These are phyloP conservation scores for Agaricus subrufescens DNA, from an alignment of 768 basidiomycete genomes.

Conservation along the genomic window DNA sequence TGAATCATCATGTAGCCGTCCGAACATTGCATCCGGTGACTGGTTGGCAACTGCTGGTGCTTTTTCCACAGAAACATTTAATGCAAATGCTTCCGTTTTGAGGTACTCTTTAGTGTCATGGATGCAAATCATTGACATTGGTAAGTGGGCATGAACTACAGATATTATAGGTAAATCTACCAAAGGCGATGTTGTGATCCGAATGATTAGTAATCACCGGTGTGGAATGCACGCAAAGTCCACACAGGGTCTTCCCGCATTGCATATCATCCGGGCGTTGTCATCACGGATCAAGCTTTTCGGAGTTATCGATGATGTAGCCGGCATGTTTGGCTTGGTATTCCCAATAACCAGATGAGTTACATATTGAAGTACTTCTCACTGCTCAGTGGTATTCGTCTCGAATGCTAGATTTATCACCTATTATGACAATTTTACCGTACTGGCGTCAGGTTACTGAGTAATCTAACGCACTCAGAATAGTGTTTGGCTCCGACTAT, in stretches of 20 bases:
- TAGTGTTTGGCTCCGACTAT: no score
- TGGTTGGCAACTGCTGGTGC: conserved; percentile 58
- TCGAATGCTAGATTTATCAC: background rate
- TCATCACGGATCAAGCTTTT: conserved; percentile 46
- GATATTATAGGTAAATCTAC: conserved; percentile 71
- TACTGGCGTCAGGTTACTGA: no score
- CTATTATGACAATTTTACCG: no score
- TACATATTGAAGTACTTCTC: background rate
- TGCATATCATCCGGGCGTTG: conserved; percentile 26
- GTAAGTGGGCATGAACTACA: conserved; percentile 43
- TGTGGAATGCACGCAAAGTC: no score
- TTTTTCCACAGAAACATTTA: conserved; percentile 34
- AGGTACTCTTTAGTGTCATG: conserved; percentile 33
- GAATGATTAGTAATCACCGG: conserved; percentile 48
- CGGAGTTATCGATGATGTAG: conserved; percentile 49
- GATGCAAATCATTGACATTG: conserved; percentile 31
- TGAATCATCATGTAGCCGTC: background rate
- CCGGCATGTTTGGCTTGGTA: conserved; percentile 65
- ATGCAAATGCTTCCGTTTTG: conserved; percentile 28
- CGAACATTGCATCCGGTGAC: conserved; percentile 71
- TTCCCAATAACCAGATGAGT: conserved; percentile 62
- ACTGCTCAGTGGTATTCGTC: background rate
- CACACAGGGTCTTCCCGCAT: no score
- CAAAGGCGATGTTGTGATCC: conserved; percentile 44
- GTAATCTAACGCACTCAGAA: no score